phyloP scores from a whole-genome alignment of 2,329 filamentous ascomycete genomes.

The Cercospora sojina region DNA sequence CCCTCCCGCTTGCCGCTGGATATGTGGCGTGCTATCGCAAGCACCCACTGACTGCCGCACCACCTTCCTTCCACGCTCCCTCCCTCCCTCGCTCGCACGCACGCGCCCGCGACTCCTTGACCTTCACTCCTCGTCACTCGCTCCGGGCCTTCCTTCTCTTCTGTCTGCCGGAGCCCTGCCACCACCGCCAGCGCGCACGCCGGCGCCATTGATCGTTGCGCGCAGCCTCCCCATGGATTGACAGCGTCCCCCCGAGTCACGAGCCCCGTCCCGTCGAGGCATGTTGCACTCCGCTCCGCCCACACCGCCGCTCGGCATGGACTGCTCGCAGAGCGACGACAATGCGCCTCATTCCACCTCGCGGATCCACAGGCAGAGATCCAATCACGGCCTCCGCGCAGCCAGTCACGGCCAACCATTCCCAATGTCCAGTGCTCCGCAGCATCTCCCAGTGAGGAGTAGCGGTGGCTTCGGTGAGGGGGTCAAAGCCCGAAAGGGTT shows the following conservation, averaged over 20 bases:
- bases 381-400: constrained; percentile 25
- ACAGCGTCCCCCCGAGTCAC: neutral
- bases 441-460: constrained; percentile 9
- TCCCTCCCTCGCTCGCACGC: neutral
- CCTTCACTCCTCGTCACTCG: neutral
- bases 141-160: neutral
- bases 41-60: neutral
- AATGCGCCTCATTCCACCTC: constrained; percentile 12
- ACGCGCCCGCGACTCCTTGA: constrained; percentile 4
- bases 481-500: constrained; percentile 34
- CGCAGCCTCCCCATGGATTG: neutral
- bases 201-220: neutral
- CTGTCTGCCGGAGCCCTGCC: neutral
- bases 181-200: no score
- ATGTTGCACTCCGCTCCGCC: neutral
- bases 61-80: neutral
- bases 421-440: constrained; percentile 14
- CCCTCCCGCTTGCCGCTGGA: constrained; percentile 3
- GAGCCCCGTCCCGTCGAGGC: neutral
- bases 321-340: constrained; percentile 25
- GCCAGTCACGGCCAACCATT: constrained; percentile 26
- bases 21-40: constrained; percentile 14
- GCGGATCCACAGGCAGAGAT: constrained; percentile 30
- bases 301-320: constrained; percentile 4
- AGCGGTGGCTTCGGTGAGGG: constrained; percentile 21